Evolutionary conservation across 208 protist species (phyloP), one percentile per base, ranked within the genome.

Genomic region (Lotmaria passim): DNA sequence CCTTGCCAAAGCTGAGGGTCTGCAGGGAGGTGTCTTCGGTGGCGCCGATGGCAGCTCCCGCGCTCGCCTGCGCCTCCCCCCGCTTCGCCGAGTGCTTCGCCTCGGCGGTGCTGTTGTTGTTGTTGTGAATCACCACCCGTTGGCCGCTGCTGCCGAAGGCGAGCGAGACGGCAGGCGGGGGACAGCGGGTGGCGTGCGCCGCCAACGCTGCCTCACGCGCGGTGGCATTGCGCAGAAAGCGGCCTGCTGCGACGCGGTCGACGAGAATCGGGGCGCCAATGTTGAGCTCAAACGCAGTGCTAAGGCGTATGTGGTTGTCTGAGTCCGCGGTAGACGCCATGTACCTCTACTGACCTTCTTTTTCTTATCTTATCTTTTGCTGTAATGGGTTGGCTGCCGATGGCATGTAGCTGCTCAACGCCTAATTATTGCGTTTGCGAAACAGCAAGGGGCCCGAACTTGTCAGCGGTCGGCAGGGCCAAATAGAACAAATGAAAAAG

Each of bases 1-100:
- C 73, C 38, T 90, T 83, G 58, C 96, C 95, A 73, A 98, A 96
- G 70, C 83, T 96, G 14, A 98, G 81, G 21, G 78, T 84, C 24
- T 81, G 81, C 31, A 93, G 33, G 6, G 78, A 79, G 69, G 73
- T 59, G 64, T 69, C 83, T 7, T 79, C 77, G 1, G 51, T 21
- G 12, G 62, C 39, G 0, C 41, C 48, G 11, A 60, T 24, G 30
- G 65, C 47, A 17, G 34, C 68, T 12, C 55, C 62, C 3, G 51
- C 43, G 38, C 52, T 65, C n/a, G 52, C 65, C 15, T 50, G 44
- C n/a, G 62, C 52, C 57, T 77, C 80, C 3, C 83, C 80, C 6
- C 66, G 79, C 70, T 80, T 82, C 5, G 73, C 76, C 19, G 75
- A 86, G 11, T 63, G 58, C 51, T 81, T 76, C 5, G 78, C 78